Evolutionary conservation across 768 basidiomycete genomes (phyloP), one percentile per base, ranked within the genome.

Genomic region (Coprinopsis strossmayeri): DNA sequence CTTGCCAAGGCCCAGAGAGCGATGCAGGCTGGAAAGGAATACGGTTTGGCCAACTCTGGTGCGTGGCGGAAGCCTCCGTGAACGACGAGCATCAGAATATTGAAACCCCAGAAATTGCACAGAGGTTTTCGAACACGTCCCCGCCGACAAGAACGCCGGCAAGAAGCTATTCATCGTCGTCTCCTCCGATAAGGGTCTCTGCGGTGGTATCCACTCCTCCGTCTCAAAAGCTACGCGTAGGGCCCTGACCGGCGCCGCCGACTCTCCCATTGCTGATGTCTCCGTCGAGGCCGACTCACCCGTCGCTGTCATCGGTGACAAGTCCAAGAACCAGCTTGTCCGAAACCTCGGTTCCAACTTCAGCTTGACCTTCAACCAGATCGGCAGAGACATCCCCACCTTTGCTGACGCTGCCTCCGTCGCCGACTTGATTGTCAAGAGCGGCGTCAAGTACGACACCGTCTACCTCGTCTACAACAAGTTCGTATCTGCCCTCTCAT

Each of bases 101-200:
- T n/a, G n/a, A 30, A 35, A 21, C 32, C 7, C 30, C 15, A 15
- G 15, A 7, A 7, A 50, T 34, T 57, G 20, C 53, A 46, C 68
- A 92, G 92, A 96, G 80, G 79, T 98, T 59, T 96, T 94, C 72
- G 74, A 82, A 49, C 78, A 95, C 68, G 71, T 84, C 5, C 64
- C 80, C 23, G 72, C 84, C 11, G 87, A 90, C 62, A 73, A 78
- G 34, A 72, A 82, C 18, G 73, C 80, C 38, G 75, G 82, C 61
- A 82, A 79, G 64, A 89, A 87, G 63, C 91, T 98, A 57, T 93
- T 95, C 74, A 65, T 98, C 57, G 91, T 94, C 64, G 69, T 96
- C 61, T 96, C 95, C 39, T 97, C 95, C 48, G 95, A 98, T 83
- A 93, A 94, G 72, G 95, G 96, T 71, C 90, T 99, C 50, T 99